Base-by-base conservation (phyloP, 1,284 basidiomycete genomes). In the Heterobasidion irregulare region DNA sequence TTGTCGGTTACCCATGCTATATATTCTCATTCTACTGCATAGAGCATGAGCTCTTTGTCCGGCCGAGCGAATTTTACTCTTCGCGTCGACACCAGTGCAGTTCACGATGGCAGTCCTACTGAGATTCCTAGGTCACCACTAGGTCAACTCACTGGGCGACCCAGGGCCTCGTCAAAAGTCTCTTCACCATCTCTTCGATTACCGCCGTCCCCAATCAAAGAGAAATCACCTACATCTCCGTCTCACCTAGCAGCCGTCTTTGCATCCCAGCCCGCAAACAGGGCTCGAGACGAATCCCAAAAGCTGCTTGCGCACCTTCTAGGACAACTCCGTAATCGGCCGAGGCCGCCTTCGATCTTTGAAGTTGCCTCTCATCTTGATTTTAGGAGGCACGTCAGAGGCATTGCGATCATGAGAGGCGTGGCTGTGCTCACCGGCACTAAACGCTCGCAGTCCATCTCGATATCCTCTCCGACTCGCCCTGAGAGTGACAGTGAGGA, bases 231-330 rank as follows among this genome's bases (percentile, higher is more conserved):
- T 58, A 56, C 51, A 57, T 59, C 45, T 64, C 53, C 50, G 9
- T 47, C 52, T 8, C 53, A 26, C 16, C 13, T 10, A 34, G 18
- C 34, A 50, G 50, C 35, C 47, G 53, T 56, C 7, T 55, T 58
- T 52, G 58, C 56, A 3, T 55, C 62, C 12, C 63, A 72, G 35
- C 68, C 69, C 9, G 67, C 65, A 33, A 67, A 66, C 53, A 70
- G 73, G 59, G 76, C 77, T 32, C 71, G 70, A 32, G 75, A 75
- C 54, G 84, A 84, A 65, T 78, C 79, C 8, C 74, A 78, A 45
- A 85, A 86, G 63, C 70, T 84, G 34, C 69, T 86, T 8, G 73
- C 75, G 0, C 80, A 83, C 64, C 72, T 84, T 35, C 68, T 87
- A 15, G 69, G 68, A 8, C 81, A 85, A 60, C 72, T 89, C 34